A percentile compares a stretch with the other conserved stretches of the same genome.
Evolutionary conservation across 208 protist genomes (phyloP).

Genomic region (Leptomonas seymouri): DNA sequence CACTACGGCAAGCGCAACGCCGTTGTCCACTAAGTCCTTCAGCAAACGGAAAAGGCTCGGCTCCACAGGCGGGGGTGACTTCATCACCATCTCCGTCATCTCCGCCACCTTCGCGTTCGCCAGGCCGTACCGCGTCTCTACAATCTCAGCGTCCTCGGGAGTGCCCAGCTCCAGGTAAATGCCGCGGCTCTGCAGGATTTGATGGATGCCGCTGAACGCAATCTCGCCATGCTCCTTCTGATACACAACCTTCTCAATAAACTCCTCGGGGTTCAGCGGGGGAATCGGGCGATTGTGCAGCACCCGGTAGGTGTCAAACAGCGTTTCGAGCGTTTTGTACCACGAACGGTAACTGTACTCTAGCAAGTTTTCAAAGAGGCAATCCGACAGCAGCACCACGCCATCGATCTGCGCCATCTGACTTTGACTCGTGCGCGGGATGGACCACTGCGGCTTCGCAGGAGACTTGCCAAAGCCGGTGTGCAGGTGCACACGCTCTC

Average conservation of each 20-base stretch:
- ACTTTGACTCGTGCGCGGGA: slow-evolving; percentile 57
- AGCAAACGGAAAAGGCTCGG: slow-evolving; percentile 58
- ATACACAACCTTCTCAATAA: slow-evolving; percentile 84
- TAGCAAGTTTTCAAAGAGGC: slow-evolving; percentile 83
- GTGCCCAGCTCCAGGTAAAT: slow-evolving; percentile 84
- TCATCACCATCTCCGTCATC: slow-evolving; percentile 75
- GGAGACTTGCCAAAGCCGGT: slow-evolving; percentile 53
- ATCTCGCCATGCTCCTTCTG: slow-evolving; percentile 76
- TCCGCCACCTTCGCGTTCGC: slow-evolving; percentile 91
- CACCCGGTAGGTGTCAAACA: slow-evolving; percentile 86
- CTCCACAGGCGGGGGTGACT: slow-evolving; percentile 59
- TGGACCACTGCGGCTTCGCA: slow-evolving; percentile 39
- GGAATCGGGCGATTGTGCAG: slow-evolving; percentile 79
- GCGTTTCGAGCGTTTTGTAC: slow-evolving; percentile 80
- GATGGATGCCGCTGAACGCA: slow-evolving; percentile 87
- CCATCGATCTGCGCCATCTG: slow-evolving; percentile 76
- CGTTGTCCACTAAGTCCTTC: slow-evolving; percentile 53
- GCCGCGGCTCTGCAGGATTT: slow-evolving; percentile 70
- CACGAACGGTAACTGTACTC: slow-evolving; percentile 89
- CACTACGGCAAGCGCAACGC: slow-evolving; percentile 76
- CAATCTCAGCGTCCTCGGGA: slow-evolving; percentile 88
- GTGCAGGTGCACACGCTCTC: slow-evolving; percentile 87
- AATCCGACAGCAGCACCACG: slow-evolving; percentile 80
- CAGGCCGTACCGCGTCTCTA: slow-evolving; percentile 89
- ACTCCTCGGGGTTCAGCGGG: slow-evolving; percentile 83